A percentile compares a stretch with the other conserved stretches of the same genome.
Evolutionary conservation across 371 early-diverging fungal genomes (phyloP).

Genomic region (Mortierella polycephala): DNA sequence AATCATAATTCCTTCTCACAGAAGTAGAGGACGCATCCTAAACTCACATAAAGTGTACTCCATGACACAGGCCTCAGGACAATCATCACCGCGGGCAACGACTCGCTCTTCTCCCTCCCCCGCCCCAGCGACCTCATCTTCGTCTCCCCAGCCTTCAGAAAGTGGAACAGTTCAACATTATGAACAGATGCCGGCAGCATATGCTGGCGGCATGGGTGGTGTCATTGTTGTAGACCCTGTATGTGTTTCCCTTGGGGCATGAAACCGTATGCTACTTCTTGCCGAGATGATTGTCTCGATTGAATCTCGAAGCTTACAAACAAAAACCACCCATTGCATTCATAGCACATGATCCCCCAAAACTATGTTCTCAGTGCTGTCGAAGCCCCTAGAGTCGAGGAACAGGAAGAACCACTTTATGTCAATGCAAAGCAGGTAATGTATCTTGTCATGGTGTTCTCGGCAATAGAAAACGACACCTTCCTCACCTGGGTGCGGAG

Average conservation of each 20-base stretch:
- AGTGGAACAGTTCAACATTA: slow-evolving; percentile 14
- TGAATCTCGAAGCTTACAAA: too few species aligned
- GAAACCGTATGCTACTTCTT: background rate
- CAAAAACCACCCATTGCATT: background rate
- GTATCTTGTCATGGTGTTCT: background rate
- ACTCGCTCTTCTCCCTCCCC: slow-evolving; percentile 30
- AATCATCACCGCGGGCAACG: slow-evolving; percentile 21
- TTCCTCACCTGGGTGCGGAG: background rate
- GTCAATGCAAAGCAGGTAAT: slow-evolving; percentile 89
- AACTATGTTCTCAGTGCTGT: slow-evolving; percentile 36
- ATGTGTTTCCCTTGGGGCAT: background rate
- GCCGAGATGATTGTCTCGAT: too few species aligned
- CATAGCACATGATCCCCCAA: slow-evolving; percentile 36
- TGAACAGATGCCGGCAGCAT: slow-evolving; percentile 29
- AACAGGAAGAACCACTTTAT: slow-evolving; percentile 76
- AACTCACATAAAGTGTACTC: background rate
- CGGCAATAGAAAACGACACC: too few species aligned
- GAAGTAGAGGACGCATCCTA: background rate
- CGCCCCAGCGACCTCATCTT: slow-evolving; percentile 32
- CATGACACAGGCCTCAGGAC: slow-evolving; percentile 32
- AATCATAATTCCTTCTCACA: background rate
- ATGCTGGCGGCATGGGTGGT: slow-evolving; percentile 26
- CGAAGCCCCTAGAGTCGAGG: slow-evolving; percentile 46
- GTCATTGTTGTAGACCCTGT: slow-evolving; percentile 47
- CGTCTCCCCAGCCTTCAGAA: slow-evolving; percentile 30